Evolutionary conservation across 495 filamentous ascomycete species (phyloP), one percentile per base, ranked within the genome.

Genomic region (Lophiostoma macrostomum): DNA sequence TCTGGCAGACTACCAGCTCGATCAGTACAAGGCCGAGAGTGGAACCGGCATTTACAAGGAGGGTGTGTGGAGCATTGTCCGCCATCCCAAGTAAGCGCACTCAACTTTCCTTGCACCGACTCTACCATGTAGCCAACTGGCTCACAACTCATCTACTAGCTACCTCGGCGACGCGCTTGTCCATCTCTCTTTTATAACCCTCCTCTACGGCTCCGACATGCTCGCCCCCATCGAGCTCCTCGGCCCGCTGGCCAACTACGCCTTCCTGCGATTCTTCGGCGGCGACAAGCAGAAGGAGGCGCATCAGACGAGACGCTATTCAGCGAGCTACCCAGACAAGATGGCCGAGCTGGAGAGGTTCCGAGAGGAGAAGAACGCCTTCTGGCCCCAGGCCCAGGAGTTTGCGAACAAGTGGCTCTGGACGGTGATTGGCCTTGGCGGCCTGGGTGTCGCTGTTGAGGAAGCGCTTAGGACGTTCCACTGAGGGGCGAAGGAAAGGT

Each of bases 11-110:
- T 66, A 58, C 29, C 79, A 81, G 54, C 64, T 83, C 53, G 71
- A 58, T 29, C 50, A 44, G 46, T 74, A 69, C 56, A 70, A 73
- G 51, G 41, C 41, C 6, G 56, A 60, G 4, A 58, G 34, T 32
- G 64, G 60, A 54, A 73, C 54, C 27, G 68, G 25, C 25, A 64
- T 78, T 39, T 74, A 73, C 44, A 70, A 71, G 18, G 71, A 78
- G 23, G 78, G 79, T 1, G 78, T 83, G 13, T 81, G 79, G 79
- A 76, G 77, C 44, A 65, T 83, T 31, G 78, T 82, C 7, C 67
- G 80, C 24, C 78, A 82, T 68, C 80, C 80, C 0, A 81, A 82
- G 80, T 82, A 67, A 64, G 78, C 71, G 20, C 43, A 22, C 41
- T 14, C 27, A 10, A 10, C 18, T 8, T 30, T 6, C 19, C 19